Base-by-base conservation (phyloP, 139 green algal species). In the Micractinium sp. region DNA sequence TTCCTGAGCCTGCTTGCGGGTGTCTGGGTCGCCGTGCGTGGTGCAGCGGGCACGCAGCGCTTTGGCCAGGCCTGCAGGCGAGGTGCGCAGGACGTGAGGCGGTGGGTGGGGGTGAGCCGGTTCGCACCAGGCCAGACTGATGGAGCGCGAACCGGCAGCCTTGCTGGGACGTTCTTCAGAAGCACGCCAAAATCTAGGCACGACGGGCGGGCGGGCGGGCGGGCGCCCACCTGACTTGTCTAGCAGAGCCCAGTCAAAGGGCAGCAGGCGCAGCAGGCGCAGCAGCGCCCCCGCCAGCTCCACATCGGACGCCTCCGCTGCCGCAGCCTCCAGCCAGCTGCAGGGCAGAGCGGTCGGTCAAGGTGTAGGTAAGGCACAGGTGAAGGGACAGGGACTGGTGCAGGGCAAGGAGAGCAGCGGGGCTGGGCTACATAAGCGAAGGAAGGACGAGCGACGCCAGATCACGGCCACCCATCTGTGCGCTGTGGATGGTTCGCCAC, bases 291-390 rank as follows among this genome's bases (percentile, higher is more conserved):
- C 81, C 79, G 81, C 25, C n/a, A 89, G 22, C 27, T 36, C 53
- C 79, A 81, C 80, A 36, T 90, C 77, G 3, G 35, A 16, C 12
- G 38, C 47, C 23, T 90, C 80, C 12, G 63, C 29, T 0, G 56
- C 81, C 38, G 81, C 39, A 15, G 83, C 90, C 19, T 85, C 69
- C 74, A 93, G 80, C 90, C 90, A 93, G 27, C 82, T 89, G 61
- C 67, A 39, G 14, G 53, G 29, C 13, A 53, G 80, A 41, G 41
- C 23, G 41, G 80, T 9, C 15, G 47, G 39, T 67, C 19, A 29
- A 0, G 41, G 66, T 76, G 47, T 29, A 35, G n/a, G 14, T 36
- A 67, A 66, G 25, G 33, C 35, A 53, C 4, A 35, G n/a, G n/a
- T 80, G 74, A 38, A 60, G 18, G 33, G 33, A 61, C 63, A 71